Evolutionary conservation across 805 yeast species (phyloP).

Genomic region (Kodamaea restingae): DNA sequence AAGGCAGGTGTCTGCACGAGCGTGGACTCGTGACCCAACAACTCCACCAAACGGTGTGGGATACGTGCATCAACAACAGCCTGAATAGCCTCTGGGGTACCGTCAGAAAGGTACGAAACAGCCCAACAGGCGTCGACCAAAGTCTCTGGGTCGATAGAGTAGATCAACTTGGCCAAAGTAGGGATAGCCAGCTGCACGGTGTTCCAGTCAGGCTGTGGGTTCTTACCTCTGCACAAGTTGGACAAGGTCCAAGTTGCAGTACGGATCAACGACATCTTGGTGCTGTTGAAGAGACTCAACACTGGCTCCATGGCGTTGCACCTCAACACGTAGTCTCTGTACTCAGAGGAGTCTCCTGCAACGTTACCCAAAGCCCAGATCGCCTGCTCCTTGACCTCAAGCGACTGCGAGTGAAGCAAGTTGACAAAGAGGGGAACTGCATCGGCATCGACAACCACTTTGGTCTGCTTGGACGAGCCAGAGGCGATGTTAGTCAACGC

Average conservation of each 20-base stretch:
- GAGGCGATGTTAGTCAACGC: conserved; percentile 98
- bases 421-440: conserved; percentile 91
- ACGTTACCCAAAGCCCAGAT: conserved; percentile 99
- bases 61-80: conserved; percentile 96
- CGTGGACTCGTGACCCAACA: conserved; percentile 77
- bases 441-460: conserved; percentile 84
- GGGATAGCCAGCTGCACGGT: conserved; percentile 85
- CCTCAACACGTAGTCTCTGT: conserved; percentile 82
- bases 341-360: conserved; percentile 92
- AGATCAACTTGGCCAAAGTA: conserved; percentile 84
- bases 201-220: conserved; percentile 94
- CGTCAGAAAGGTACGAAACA: conserved; percentile 89
- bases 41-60: conserved; percentile 89
- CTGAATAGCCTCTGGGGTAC: conserved; percentile 88
- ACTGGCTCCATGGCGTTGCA: conserved; percentile 90
- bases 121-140: conserved; percentile 99
- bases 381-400: conserved; percentile 96
- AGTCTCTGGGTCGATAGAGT: conserved; percentile 88
- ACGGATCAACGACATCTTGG: conserved; percentile 86
- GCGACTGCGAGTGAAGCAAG: conserved; percentile 71
- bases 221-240: conserved; percentile 93
- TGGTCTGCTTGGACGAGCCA: conserved; percentile 86
- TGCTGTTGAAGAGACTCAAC: conserved; percentile 67
- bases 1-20: conserved; percentile 94
- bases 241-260: conserved; percentile 98